These are phyloP conservation scores for Aspergillus fructus DNA, from an alignment of 2,329 filamentous ascomycete genomes.

Conservation along the genomic window DNA sequence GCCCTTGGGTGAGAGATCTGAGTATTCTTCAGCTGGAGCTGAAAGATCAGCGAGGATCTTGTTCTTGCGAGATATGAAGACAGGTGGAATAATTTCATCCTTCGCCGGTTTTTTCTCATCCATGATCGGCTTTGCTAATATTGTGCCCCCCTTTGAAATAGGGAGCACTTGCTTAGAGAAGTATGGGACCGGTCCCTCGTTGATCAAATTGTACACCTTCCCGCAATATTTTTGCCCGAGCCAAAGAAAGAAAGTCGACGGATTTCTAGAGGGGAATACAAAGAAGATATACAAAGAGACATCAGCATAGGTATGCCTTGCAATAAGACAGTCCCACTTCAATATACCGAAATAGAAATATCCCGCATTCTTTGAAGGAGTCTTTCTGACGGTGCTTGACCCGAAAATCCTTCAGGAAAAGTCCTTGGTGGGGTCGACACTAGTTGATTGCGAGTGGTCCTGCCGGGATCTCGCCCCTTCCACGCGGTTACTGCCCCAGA, in stretches of 20 bases:
- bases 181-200: background rate
- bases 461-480: conserved; percentile 19
- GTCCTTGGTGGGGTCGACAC: conserved; percentile 15
- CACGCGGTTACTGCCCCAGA: conserved; percentile 23
- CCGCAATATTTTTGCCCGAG: background rate
- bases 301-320: background rate
- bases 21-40: conserved; percentile 68
- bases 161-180: background rate
- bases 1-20: conserved; percentile 85
- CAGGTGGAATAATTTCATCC: conserved; percentile 23
- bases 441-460: conserved; percentile 19
- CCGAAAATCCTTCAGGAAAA: conserved; percentile 15
- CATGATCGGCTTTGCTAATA: background rate
- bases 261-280: background rate
- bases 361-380: background rate
- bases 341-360: background rate
- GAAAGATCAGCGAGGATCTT: conserved; percentile 71
- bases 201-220: too few species aligned
- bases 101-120: conserved; percentile 6
- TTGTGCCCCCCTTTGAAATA: background rate
- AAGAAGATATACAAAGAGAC: background rate
- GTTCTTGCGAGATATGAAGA: conserved; percentile 64
- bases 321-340: background rate
- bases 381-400: background rate
- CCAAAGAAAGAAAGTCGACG: background rate